A percentile compares a stretch with the other conserved stretches of the same genome.
phyloP scores from a whole-genome alignment of 768 basidiomycete species.

The Tulasnella calospora region DNA sequence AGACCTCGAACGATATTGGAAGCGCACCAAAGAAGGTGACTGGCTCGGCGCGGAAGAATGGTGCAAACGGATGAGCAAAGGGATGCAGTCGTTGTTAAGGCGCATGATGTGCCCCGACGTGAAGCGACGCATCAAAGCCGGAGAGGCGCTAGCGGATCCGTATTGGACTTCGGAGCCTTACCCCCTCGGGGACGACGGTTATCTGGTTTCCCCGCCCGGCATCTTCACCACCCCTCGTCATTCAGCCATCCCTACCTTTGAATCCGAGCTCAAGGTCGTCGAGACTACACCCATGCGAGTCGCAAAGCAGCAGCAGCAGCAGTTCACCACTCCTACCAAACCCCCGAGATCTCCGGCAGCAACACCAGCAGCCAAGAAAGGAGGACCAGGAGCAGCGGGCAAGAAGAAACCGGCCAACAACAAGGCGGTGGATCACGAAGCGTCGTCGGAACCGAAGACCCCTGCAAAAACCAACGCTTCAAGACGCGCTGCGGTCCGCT shows the following conservation, averaged over 20 bases:
- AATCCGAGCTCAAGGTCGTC: not conserved
- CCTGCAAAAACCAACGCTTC: conserved; percentile 21
- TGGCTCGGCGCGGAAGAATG: conserved; percentile 70
- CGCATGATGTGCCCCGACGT: conserved; percentile 78
- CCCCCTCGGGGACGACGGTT: conserved; percentile 29
- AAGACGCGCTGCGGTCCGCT: conserved; percentile 14
- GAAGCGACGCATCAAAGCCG: conserved; percentile 68
- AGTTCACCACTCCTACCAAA: not conserved
- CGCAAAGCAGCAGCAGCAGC: not conserved
- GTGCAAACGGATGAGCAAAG: conserved; percentile 54
- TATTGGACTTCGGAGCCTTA: conserved; percentile 52
- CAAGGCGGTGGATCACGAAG: not conserved
- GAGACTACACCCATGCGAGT: conserved; percentile 32
- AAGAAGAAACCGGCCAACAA: not conserved
- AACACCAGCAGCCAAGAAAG: not conserved
- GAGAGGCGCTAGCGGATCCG: conserved; percentile 57
- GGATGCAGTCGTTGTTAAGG: conserved; percentile 59
- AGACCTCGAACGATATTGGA: conserved; percentile 81
- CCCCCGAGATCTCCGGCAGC: not conserved
- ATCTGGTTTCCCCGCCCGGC: conserved; percentile 39
- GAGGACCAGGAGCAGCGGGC: not conserved
- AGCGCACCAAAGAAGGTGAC: conserved; percentile 66
- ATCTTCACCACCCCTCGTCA: not conserved
- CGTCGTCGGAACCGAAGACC: conserved; percentile 29
- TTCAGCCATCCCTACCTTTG: not conserved